Evolutionary conservation across 2,329 filamentous ascomycete genomes (phyloP).

Genomic region (Nemania sp.): DNA sequence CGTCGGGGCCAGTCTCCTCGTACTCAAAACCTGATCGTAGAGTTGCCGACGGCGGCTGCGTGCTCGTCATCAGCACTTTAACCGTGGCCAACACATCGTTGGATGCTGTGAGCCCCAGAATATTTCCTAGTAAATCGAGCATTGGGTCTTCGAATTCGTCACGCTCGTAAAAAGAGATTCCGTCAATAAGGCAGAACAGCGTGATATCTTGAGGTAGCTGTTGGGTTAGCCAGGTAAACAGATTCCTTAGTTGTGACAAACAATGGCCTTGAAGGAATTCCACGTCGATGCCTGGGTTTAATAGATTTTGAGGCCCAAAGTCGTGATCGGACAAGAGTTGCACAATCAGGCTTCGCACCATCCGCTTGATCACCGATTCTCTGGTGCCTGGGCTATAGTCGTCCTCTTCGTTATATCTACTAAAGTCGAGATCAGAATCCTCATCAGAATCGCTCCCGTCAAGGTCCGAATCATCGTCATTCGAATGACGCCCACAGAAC

Average conservation of each 20-base stretch:
- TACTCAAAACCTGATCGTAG: slow-evolving; percentile 5
- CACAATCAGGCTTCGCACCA: slow-evolving; percentile 9
- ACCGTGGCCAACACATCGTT: not conserved
- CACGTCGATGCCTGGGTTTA: not conserved
- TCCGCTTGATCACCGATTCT: not conserved
- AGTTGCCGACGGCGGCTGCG: not conserved
- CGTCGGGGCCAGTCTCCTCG: not conserved
- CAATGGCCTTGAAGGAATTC: not conserved
- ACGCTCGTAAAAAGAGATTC: slow-evolving; percentile 2
- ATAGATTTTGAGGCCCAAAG: not conserved
- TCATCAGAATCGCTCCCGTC: not conserved
- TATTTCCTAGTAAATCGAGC: slow-evolving; percentile 1
- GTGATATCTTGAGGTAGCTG: slow-evolving; percentile 2
- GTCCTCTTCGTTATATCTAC: not conserved
- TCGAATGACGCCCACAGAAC: slow-evolving; percentile 4
- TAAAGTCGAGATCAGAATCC: not conserved
- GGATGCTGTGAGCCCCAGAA: not conserved
- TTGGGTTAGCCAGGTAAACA: not conserved
- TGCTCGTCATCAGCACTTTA: slow-evolving; percentile 7
- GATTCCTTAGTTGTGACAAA: slow-evolving; percentile 1
- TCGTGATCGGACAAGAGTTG: slow-evolving; percentile 2
- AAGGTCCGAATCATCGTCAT: not conserved
- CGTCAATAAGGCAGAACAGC: not conserved
- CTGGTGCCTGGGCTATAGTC: not conserved
- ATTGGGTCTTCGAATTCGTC: slow-evolving; percentile 12